These are phyloP conservation scores for Leptographium radiaticola DNA, from an alignment of 2,329 filamentous ascomycete species.

Conservation along the genomic window DNA sequence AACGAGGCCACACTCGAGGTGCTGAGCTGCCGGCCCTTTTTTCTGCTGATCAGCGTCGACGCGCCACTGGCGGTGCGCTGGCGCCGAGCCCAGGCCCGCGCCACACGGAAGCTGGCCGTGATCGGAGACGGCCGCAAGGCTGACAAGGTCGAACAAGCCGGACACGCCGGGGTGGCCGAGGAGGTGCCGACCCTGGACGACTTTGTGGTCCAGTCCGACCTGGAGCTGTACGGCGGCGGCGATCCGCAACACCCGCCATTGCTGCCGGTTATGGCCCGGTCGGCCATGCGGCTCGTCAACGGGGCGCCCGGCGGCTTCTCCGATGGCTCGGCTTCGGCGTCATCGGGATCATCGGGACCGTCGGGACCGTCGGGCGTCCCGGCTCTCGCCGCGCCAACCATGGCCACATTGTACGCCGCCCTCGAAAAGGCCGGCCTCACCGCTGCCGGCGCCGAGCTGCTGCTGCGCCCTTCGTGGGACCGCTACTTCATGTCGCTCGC, in stretches of 20 bases:
- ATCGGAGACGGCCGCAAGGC: slow-evolving; percentile 7
- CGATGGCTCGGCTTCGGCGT: not conserved
- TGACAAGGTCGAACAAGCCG: not conserved
- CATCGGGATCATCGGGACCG: not conserved
- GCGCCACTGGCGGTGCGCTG: slow-evolving; percentile 77
- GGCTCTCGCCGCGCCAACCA: not conserved
- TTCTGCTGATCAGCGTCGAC: slow-evolving; percentile 83
- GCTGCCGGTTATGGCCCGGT: slow-evolving; percentile 65
- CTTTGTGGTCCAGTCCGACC: slow-evolving; percentile 50
- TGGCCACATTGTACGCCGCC: slow-evolving; percentile 49
- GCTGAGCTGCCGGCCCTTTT: slow-evolving; percentile 73
- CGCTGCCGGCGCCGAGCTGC: slow-evolving; percentile 43
- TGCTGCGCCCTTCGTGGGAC: slow-evolving; percentile 86
- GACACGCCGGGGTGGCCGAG: not conserved
- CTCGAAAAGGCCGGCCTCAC: slow-evolving; percentile 64
- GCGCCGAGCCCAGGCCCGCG: slow-evolving; percentile 50
- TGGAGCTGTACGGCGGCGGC: slow-evolving; percentile 56
- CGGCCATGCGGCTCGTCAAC: slow-evolving; percentile 78
- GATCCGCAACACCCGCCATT: slow-evolving; percentile 36
- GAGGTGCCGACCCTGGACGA: slow-evolving; percentile 27
- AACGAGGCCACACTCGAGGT: slow-evolving; percentile 60
- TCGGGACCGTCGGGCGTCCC: not conserved
- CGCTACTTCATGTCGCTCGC: slow-evolving; percentile 98
- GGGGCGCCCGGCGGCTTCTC: slow-evolving; percentile 17
- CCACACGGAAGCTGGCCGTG: slow-evolving; percentile 10